phyloP scores from a whole-genome alignment of 225 moss, liverwort and hornwort genomes.

The Takakia lepidozioides region DNA sequence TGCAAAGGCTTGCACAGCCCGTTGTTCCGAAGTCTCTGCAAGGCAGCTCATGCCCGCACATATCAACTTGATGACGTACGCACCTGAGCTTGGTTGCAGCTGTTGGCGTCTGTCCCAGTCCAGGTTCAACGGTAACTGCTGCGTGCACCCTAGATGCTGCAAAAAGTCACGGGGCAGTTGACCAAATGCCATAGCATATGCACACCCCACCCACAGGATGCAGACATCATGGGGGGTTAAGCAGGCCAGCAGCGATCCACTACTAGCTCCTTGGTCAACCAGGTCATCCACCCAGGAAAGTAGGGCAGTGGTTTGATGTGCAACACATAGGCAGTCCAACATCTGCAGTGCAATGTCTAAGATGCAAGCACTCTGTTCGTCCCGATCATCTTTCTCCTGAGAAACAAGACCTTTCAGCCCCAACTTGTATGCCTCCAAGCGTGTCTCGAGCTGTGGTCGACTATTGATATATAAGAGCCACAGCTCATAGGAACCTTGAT shows the following conservation, averaged over 20 bases:
- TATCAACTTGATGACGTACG: slow-evolving; percentile 32
- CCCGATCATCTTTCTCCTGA: slow-evolving; percentile 9
- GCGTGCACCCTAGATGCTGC: slow-evolving; percentile 49
- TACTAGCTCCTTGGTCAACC: slow-evolving; percentile 19
- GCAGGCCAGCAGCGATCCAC: slow-evolving; percentile 31
- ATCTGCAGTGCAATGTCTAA: slow-evolving; percentile 67
- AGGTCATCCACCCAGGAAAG: slow-evolving; percentile 54
- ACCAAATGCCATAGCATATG: slow-evolving; percentile 53
- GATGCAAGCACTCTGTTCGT: slow-evolving; percentile 53
- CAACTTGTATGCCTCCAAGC: slow-evolving; percentile 53
- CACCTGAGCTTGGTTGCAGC: slow-evolving; percentile 24
- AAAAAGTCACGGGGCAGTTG: slow-evolving; percentile 42
- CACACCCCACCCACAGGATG: slow-evolving; percentile 60
- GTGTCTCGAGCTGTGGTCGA: slow-evolving; percentile 40
- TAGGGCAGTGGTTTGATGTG: slow-evolving; percentile 18
- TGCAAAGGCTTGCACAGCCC: slow-evolving; percentile 36
- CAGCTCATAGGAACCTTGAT: slow-evolving; percentile 66
- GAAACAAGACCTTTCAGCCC: slow-evolving; percentile 36
- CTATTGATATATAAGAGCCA: slow-evolving; percentile 75
- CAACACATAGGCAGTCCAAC: slow-evolving; percentile 64
- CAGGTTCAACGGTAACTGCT: slow-evolving; percentile 51
- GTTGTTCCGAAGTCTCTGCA: slow-evolving; percentile 12
- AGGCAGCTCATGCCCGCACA: slow-evolving; percentile 23
- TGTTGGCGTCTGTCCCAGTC: slow-evolving; percentile 46
- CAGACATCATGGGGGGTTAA: slow-evolving; percentile 57